These are phyloP conservation scores for Lignosus rhinocerotis DNA, from an alignment of 1,284 basidiomycete species.

Conservation along the genomic window DNA sequence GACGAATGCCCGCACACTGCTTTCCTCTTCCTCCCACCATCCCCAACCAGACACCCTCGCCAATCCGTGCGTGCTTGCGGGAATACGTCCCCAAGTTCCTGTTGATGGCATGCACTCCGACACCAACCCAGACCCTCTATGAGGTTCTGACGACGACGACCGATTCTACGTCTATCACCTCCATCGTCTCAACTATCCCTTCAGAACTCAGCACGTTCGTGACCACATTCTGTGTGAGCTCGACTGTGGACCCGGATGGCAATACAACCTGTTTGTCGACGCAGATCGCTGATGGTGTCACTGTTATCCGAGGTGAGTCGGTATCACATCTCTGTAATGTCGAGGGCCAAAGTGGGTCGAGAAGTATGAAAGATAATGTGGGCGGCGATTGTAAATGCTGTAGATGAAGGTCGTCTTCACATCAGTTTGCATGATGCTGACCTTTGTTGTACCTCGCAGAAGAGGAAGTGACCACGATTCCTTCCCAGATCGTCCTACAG, in stretches of 20 bases:
- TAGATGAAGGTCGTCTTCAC: too few species aligned
- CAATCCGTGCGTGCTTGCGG: neutral
- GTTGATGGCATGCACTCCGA: constrained; percentile 34
- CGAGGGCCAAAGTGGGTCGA: too few species aligned
- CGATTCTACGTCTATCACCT: constrained; percentile 20
- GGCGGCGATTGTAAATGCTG: neutral
- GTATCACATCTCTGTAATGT: neutral
- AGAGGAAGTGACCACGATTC: constrained; percentile 22
- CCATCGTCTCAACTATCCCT: constrained; percentile 24
- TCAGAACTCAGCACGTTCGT: constrained; percentile 23
- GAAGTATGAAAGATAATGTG: neutral
- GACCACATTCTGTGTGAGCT: constrained; percentile 16
- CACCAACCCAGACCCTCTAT: constrained; percentile 30
- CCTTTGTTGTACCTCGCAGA: constrained; percentile 7
- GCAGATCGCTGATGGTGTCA: constrained; percentile 9
- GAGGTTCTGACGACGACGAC: constrained; percentile 24
- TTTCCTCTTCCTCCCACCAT: constrained; percentile 10
- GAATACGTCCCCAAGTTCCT: constrained; percentile 1
- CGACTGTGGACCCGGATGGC: constrained; percentile 9
- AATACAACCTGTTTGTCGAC: constrained; percentile 11
- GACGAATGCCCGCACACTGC: constrained; percentile 11
- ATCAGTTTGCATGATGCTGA: neutral
- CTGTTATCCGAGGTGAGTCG: constrained; percentile 23
- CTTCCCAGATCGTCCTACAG: constrained; percentile 22
- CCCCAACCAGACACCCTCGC: neutral